These are phyloP conservation scores for Daldinia childiae DNA, from an alignment of 495 filamentous ascomycete genomes.

Conservation along the genomic window DNA sequence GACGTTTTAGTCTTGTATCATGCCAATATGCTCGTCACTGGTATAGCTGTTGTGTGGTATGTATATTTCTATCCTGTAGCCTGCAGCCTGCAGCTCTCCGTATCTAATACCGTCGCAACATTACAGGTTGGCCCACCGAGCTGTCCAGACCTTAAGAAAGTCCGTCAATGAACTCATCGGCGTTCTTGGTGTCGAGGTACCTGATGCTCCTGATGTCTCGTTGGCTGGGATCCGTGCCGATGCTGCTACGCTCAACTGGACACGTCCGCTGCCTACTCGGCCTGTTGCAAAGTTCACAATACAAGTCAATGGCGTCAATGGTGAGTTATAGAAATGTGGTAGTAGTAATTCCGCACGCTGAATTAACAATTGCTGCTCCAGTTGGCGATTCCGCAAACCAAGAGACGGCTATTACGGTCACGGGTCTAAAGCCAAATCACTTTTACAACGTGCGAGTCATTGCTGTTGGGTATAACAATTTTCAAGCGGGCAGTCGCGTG, in stretches of 20 bases:
- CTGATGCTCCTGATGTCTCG: constrained; percentile 86
- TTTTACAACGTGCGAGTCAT: constrained; percentile 94
- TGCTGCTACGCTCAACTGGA: constrained; percentile 92
- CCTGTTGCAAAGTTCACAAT: constrained; percentile 88
- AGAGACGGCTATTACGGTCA: constrained; percentile 90
- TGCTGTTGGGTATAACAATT: constrained; percentile 86
- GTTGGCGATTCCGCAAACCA: constrained; percentile 86
- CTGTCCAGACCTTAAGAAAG: constrained; percentile 86
- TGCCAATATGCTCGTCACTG: constrained; percentile 58
- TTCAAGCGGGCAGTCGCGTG: constrained; percentile 85
- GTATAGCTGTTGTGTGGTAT: constrained; percentile 57
- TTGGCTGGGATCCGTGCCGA: constrained; percentile 89
- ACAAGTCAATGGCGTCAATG: constrained; percentile 90
- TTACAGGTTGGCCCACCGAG: constrained; percentile 50
- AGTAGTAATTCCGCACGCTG: not conserved
- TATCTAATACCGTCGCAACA: constrained; percentile 23
- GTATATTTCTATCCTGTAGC: constrained; percentile 9
- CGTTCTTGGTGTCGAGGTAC: constrained; percentile 91
- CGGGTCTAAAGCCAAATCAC: constrained; percentile 81
- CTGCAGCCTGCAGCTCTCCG: not conserved
- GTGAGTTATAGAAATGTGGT: constrained; percentile 59
- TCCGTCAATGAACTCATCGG: constrained; percentile 89
- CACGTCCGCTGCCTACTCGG: constrained; percentile 76
- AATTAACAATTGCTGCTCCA: constrained; percentile 47
- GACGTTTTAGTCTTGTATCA: constrained; percentile 52